Percentiles rank a stretch among this genome's conserved stretches.
phyloP scores from a whole-genome alignment of 139 green algal species.

The Limnomonas spitsbergensis region DNA sequence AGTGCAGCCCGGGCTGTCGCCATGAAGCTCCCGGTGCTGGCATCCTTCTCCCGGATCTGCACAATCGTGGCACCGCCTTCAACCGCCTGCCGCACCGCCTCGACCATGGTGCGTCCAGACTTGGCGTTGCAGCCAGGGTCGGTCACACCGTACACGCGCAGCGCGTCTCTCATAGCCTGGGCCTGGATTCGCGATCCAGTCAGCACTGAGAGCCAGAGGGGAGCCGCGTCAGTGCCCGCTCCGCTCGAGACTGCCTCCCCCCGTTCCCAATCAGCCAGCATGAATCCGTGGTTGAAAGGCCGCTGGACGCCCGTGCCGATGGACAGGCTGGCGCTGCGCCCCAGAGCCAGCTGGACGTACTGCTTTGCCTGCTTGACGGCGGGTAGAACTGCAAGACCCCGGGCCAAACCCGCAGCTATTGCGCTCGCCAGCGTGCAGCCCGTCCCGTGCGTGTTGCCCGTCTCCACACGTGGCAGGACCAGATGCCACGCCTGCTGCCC shows the following conservation, averaged over 20 bases:
- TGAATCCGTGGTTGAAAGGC: slow-evolving; percentile 74
- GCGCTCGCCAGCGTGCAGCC: slow-evolving; percentile 88
- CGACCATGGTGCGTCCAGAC: not conserved
- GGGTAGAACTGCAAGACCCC: slow-evolving; percentile 48
- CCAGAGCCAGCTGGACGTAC: slow-evolving; percentile 69
- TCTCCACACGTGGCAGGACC: slow-evolving; percentile 41
- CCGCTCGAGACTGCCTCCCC: not conserved
- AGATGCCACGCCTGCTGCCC: slow-evolving; percentile 55
- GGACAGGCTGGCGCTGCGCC: slow-evolving; percentile 42
- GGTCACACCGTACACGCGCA: slow-evolving; percentile 81
- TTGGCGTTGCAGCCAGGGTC: slow-evolving; percentile 64
- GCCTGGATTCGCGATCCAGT: not conserved
- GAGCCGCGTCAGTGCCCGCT: not conserved
- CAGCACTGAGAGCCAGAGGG: not conserved
- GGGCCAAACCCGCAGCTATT: slow-evolving; percentile 84
- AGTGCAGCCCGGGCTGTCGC: slow-evolving; percentile 47
- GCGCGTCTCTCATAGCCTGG: slow-evolving; percentile 28
- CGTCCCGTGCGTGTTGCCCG: slow-evolving; percentile 89
- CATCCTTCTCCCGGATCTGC: slow-evolving; percentile 72
- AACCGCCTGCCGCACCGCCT: slow-evolving; percentile 11
- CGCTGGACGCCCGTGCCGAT: slow-evolving; percentile 71
- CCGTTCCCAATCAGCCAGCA: slow-evolving; percentile 11
- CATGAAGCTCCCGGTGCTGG: slow-evolving; percentile 68
- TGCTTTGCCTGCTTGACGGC: slow-evolving; percentile 64
- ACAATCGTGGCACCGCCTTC: slow-evolving; percentile 12